These are phyloP conservation scores for Euphorbia lathyris DNA, from an alignment of 345 rosid genomes.

Conservation along the genomic window DNA sequence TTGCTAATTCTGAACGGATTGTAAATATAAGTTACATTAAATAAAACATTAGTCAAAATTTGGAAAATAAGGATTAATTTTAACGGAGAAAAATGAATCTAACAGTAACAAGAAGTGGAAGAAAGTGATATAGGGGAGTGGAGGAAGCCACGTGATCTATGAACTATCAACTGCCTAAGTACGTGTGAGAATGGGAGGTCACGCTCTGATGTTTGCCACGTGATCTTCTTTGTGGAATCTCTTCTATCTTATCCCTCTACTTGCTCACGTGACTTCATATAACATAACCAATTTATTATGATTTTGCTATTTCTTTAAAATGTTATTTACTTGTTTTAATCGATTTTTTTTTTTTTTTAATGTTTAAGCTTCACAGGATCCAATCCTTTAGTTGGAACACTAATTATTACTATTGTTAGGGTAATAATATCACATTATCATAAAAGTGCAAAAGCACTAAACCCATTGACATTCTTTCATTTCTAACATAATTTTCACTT, in stretches of 20 bases:
- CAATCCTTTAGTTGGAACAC: too few species aligned
- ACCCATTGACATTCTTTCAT: too few species aligned
- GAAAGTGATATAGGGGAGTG: background rate
- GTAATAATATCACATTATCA: too few species aligned
- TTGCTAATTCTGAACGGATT: too few species aligned
- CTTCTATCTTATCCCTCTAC: background rate
- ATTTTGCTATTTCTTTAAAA: background rate
- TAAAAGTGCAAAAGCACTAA: too few species aligned
- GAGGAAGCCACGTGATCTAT: slow-evolving; percentile 8
- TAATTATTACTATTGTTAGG: too few species aligned
- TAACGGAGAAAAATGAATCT: too few species aligned
- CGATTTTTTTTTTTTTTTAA: background rate
- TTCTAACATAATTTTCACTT: too few species aligned
- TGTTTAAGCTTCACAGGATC: background rate
- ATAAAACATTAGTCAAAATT: too few species aligned
- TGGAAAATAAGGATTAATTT: too few species aligned
- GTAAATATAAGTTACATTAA: too few species aligned
- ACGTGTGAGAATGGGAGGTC: slow-evolving; percentile 16
- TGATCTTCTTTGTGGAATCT: slow-evolving; percentile 2
- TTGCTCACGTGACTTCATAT: slow-evolving; percentile 27
- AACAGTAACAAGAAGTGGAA: background rate
- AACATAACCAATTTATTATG: background rate
- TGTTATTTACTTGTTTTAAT: background rate
- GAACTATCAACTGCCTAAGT: background rate
- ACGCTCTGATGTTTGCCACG: slow-evolving; percentile 35